A percentile compares a stretch with the other conserved stretches of the same genome.
phyloP scores from a whole-genome alignment of 305 asterid genomes.

The Rubia balearica region DNA sequence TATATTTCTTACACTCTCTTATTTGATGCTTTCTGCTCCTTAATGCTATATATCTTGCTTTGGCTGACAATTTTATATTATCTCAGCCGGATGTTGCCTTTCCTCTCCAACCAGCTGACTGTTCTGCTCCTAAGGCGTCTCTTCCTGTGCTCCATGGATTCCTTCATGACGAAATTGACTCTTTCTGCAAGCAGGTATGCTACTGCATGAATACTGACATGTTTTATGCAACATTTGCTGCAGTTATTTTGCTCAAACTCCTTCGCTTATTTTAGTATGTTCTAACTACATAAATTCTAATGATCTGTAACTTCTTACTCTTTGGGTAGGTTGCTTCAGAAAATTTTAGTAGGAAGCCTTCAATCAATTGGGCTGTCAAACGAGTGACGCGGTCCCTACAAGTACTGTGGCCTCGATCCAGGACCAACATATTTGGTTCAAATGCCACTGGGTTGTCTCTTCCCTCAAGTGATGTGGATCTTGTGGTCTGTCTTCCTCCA shows the following conservation, averaged over 20 bases:
- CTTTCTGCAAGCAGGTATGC: conserved; percentile 87
- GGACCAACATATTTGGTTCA: conserved; percentile 89
- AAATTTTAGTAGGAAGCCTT: conserved; percentile 80
- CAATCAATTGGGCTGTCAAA: conserved; percentile 96
- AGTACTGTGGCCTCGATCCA: conserved; percentile 98
- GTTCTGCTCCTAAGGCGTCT: conserved; percentile 49
- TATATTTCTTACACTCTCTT: conserved; percentile 4
- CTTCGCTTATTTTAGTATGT: conserved; percentile 14
- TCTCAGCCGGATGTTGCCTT: conserved; percentile 92
- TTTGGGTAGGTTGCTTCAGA: conserved; percentile 76
- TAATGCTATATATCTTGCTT: conserved; percentile 21
- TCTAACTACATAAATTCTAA: conserved; percentile 20
- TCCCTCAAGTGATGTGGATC: conserved; percentile 98
- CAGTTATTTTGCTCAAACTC: conserved; percentile 17
- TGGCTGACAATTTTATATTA: conserved; percentile 16
- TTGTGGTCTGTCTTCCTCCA: conserved; percentile 96
- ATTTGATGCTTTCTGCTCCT: conserved; percentile 8
- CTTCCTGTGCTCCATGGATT: conserved; percentile 54
- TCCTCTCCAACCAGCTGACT: conserved; percentile 89
- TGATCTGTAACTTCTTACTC: conserved; percentile 21
- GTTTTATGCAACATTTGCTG: conserved; percentile 11
- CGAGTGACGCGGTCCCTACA: conserved; percentile 98
- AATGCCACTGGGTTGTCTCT: conserved; percentile 95
- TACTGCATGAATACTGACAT: conserved; percentile 20
- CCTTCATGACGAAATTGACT: conserved; percentile 80